Evolutionary conservation across 352 stramenopile species (phyloP), one percentile per base, ranked within the genome.

Genomic region (Aphanomyces invadans): DNA sequence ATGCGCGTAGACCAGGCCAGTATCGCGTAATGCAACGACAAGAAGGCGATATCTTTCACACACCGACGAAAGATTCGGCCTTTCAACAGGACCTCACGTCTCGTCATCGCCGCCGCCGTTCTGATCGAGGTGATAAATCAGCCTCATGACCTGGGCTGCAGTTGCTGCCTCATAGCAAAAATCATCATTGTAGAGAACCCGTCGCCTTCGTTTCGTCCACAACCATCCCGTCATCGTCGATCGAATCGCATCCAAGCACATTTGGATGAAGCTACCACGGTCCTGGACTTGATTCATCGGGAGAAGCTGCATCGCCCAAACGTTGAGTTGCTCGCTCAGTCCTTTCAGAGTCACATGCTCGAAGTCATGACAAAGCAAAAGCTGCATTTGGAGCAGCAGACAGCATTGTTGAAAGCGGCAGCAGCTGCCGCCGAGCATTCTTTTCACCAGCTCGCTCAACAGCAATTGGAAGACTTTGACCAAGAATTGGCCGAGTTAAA

Each of bases 271-370:
- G 49, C 49, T 5, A 38, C 49, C 12, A 26, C 49, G 12, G 49
- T 57, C 5, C 23, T 57, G 25, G 49, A 57, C 29, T 21, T 29
- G 25, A 57, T 57, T n/a, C 49, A 57, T n/a, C 49, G 29, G 5
- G 49, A 57, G 36, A 57, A 57, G 19, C 49, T 57, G 49, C 49
- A 57, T 12, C 19, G n/a, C 15, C 36, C 49, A 10, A 21, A 57
- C 23, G 19, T 57, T 19, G 49, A 57, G 21, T 12, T 57, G 4
- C 29, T 57, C 29, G 49, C 49, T 32, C 15, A 57, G 25, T 33
- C 49, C 4, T 29, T 57, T 11, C 19, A 33, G 29, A 15, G 12
- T 5, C 17, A 57, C 11, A 21, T 57, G 1, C 25, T 57, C 21
- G 5, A 32, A 32, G 49, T 29, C 21, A 28, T 57, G 25, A 5